Percentiles rank a stretch among this genome's conserved stretches.
Evolutionary conservation across 192 early-diverging fungal species (phyloP).

Genomic region (Pilobolus umbonatus): DNA sequence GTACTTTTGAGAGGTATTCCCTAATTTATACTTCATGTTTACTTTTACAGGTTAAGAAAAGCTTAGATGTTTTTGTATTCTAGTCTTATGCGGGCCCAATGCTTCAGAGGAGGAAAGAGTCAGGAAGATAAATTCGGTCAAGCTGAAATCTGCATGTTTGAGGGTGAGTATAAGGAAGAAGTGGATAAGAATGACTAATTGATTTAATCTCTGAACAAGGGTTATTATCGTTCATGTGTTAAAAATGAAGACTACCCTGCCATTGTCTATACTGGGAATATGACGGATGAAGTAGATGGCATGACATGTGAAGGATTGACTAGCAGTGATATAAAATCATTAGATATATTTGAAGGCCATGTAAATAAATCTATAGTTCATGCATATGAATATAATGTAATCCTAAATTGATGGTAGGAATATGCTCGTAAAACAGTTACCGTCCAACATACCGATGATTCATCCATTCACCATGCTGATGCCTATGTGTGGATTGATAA

Average conservation of each 20-base stretch:
- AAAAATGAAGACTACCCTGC: constrained; percentile 12
- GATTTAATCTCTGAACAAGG: not conserved
- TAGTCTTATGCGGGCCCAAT: constrained; percentile 5
- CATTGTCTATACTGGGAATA: not conserved
- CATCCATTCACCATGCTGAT: not conserved
- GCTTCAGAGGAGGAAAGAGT: not conserved
- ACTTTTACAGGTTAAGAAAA: not conserved
- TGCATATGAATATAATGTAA: not conserved
- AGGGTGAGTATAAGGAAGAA: not conserved
- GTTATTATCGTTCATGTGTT: constrained; percentile 4
- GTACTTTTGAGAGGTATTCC: constrained; percentile 3
- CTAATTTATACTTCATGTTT: not conserved
- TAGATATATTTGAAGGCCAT: constrained; percentile 10
- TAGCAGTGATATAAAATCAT: not conserved
- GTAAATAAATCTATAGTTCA: not conserved
- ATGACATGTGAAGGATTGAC: constrained; percentile 5
- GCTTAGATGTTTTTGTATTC: not conserved
- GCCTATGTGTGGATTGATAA: constrained; percentile 3
- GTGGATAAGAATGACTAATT: not conserved
- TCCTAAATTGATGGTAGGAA: not conserved
- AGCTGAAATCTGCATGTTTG: not conserved
- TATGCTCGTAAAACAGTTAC: not conserved
- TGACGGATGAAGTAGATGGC: not conserved
- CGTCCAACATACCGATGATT: not conserved
- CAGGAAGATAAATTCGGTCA: not conserved